These are phyloP conservation scores for Hanseniaspora osmophila DNA, from an alignment of 805 yeast species.

Conservation along the genomic window DNA sequence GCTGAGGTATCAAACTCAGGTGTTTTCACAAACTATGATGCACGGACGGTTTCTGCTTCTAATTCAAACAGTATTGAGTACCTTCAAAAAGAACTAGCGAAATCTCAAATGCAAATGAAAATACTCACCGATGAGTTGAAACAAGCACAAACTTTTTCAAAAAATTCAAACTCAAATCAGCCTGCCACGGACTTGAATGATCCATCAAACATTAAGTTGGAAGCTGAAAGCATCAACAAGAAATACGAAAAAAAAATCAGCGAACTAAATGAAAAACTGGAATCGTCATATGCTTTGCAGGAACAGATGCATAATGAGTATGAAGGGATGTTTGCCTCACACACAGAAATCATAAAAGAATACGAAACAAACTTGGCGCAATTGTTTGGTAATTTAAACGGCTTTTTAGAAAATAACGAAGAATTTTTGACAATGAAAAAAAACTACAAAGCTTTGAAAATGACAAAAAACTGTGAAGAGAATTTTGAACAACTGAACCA, in stretches of 20 bases:
- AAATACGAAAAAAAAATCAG: no score
- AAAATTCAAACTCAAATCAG: no score
- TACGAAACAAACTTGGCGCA: conserved; percentile 1
- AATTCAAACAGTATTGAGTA: conserved; percentile 21
- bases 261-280: no score
- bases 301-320: no score
- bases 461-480: not conserved
- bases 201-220: no score
- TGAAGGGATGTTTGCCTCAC: not conserved
- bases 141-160: not conserved
- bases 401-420: not conserved
- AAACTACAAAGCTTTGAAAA: conserved; percentile 1
- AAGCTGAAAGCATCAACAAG: no score
- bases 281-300: no score
- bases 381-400: not conserved
- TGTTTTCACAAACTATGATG: no score
- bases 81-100: conserved; percentile 29
- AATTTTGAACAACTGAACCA: conserved; percentile 2
- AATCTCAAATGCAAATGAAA: conserved; percentile 25
- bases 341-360: conserved; percentile 3
- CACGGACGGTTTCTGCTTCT: not conserved
- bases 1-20: not conserved
- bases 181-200: no score
- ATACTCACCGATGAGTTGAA: conserved; percentile 19
- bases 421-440: conserved; percentile 1